Evolutionary conservation across 108 stramenopile species (phyloP).

Genomic region (Nitzschia sp.): DNA sequence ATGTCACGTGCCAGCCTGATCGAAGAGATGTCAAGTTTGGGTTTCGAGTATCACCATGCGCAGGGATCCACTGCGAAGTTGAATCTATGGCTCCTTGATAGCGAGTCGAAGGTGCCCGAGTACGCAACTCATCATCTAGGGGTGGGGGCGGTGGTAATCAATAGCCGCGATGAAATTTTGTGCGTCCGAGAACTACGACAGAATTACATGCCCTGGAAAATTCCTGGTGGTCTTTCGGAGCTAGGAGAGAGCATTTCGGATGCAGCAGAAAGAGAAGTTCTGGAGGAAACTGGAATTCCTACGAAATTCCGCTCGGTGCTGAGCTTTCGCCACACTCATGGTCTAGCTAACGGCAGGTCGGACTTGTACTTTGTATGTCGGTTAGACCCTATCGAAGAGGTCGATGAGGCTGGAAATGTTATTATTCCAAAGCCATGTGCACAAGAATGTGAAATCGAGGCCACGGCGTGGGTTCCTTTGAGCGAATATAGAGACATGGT

Average conservation of each 20-base stretch:
- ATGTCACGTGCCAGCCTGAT: slow-evolving; percentile 59
- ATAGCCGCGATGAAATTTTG: slow-evolving; percentile 63
- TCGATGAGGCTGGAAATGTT: slow-evolving; percentile 45
- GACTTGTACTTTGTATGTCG: slow-evolving; percentile 83
- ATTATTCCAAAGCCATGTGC: slow-evolving; percentile 53
- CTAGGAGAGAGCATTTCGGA: slow-evolving; percentile 78
- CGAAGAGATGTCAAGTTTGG: slow-evolving; percentile 42
- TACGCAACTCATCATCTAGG: slow-evolving; percentile 78
- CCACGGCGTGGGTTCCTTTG: slow-evolving; percentile 65
- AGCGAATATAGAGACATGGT: slow-evolving; percentile 66
- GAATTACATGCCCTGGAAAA: slow-evolving; percentile 85
- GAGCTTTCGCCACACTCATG: slow-evolving; percentile 84
- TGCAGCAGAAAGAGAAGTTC: slow-evolving; percentile 80
- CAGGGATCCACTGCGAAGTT: slow-evolving; percentile 50
- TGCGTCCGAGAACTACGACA: slow-evolving; percentile 71
- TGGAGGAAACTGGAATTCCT: slow-evolving; percentile 88
- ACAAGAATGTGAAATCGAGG: slow-evolving; percentile 72
- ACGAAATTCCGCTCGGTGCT: slow-evolving; percentile 63
- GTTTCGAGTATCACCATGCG: slow-evolving; percentile 68
- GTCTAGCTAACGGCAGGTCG: slow-evolving; percentile 63
- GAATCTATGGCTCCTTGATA: slow-evolving; percentile 57
- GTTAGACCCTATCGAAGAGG: slow-evolving; percentile 57
- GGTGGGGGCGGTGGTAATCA: slow-evolving; percentile 73
- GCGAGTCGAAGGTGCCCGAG: slow-evolving; percentile 57
- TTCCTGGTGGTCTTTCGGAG: slow-evolving; percentile 84